Base-by-base conservation (phyloP, 2,329 filamentous ascomycete species). In the Aspergillus awamori region DNA sequence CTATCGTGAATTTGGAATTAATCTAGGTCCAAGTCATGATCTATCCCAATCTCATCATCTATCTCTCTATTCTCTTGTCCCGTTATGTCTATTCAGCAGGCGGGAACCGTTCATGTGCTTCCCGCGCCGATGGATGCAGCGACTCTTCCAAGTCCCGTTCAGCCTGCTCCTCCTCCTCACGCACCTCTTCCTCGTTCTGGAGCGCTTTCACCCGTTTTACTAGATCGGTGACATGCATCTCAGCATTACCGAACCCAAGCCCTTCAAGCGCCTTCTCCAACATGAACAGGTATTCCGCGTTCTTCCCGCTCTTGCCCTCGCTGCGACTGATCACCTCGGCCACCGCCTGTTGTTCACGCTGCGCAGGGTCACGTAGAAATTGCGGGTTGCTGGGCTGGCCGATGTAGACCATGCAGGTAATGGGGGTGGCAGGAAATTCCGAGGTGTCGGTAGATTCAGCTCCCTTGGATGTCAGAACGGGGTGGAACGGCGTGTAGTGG, bases 361-460 rank as follows among this genome's bases (percentile, higher is more conserved):
- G 70, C 1, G 75, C 71, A 1, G 75, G 69, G 22, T 78, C 72
- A 41, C 77, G 75, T 39, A 93, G 83, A 72, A 99, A 99, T 76
- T 98, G 95, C 58, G 92, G 89, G 72, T 99, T 99, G 49, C 89
- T 87, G 0, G 95, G 95, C 2, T 96, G 90, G 22, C 95, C 95
- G 72, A 99, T 98, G 76, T 99, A 99, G 1, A 96, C 92, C 64
- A 97, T 85, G 61, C 86, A 88, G 10, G 77, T 76, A 61, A 84
- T 81, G 5, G 81, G 76, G 7, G 58, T 58, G 3, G 61, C 13
- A 1, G 58, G 33, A 24, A 2, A 45, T 11, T 45, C 11, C 20
- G 41, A 13, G 3, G 63, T 8, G 33, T 56, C 24, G 30, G 53
- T 41, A 20, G 33, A 17, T 30, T 56, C 58, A 26, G 60, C 53